Conservation (phyloP, 345 rosid genomes). For the Gossypium bickii region DNA sequence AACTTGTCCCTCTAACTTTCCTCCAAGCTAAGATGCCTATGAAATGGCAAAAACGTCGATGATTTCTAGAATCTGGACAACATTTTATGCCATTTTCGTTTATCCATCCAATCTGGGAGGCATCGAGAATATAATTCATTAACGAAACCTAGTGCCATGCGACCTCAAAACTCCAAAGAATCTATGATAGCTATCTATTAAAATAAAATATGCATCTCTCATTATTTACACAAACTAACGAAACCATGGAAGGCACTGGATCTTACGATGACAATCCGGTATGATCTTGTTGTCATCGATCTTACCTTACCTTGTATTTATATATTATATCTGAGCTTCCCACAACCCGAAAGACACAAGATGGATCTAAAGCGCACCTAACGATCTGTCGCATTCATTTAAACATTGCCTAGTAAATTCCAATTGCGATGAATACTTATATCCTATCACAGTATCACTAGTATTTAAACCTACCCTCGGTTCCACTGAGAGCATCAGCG, state of each 20-base stretch:
- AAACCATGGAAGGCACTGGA: too few relatives aligned
- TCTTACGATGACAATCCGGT: too few relatives aligned
- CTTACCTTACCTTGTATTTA: background rate
- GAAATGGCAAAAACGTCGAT: background rate
- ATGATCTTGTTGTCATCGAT: too few relatives aligned
- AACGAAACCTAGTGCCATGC: too few relatives aligned
- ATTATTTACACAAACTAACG: too few relatives aligned
- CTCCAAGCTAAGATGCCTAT: background rate
- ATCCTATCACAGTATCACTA: background rate
- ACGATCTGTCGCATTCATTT: background rate
- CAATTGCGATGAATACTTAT: constrained; percentile 1
- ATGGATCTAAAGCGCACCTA: background rate
- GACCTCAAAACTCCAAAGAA: background rate
- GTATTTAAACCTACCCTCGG: constrained; percentile 13
- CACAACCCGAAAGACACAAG: background rate
- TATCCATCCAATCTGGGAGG: background rate
- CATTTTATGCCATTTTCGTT: background rate
- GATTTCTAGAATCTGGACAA: background rate
- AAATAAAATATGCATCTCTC: background rate
- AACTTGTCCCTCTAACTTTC: background rate
- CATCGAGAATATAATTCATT: background rate
- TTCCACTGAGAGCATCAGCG: background rate
- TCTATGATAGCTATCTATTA: too few relatives aligned
- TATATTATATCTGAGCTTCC: background rate
- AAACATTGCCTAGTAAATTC: background rate